Evolutionary conservation across 78 protist genomes (phyloP).

Genomic region (Dictyostelium discoideum): DNA sequence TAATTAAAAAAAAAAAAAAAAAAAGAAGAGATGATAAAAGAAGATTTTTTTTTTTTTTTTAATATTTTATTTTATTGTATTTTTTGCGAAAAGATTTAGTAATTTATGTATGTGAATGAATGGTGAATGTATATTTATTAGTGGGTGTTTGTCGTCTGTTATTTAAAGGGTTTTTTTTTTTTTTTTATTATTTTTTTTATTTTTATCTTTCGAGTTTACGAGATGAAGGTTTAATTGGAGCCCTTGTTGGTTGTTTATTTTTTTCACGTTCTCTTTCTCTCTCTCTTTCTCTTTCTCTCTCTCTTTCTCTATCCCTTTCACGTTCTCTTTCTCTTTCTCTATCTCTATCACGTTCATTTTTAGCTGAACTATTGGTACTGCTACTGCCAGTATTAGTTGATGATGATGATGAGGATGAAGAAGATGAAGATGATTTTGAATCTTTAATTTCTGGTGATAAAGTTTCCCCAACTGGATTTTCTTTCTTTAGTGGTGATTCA

Average conservation of each 20-base stretch:
- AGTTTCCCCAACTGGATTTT: neutral
- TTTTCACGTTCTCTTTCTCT: constrained; percentile 47
- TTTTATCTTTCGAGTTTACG: constrained; percentile 49
- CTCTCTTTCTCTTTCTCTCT: constrained; percentile 37
- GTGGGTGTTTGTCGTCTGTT: neutral
- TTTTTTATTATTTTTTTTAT: neutral
- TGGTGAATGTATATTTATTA: too few species aligned
- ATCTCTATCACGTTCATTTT: constrained; percentile 31
- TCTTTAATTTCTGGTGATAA: constrained; percentile 37
- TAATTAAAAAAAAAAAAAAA: too few species aligned
- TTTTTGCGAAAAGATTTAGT: neutral
- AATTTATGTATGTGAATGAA: neutral
- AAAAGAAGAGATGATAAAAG: too few species aligned
- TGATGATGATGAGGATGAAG: neutral
- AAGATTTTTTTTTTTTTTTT: neutral
- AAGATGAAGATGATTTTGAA: neutral
- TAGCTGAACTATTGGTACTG: neutral
- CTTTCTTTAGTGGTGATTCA: neutral
- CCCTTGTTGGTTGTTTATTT: constrained; percentile 8
- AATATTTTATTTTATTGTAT: neutral
- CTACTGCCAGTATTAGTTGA: neutral
- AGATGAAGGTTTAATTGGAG: constrained; percentile 39
- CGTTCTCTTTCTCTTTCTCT: constrained; percentile 52
- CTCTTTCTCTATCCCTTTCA: constrained; percentile 55
- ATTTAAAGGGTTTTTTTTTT: neutral